Evolutionary conservation across 2,329 filamentous ascomycete genomes (phyloP).

Genomic region (Geoglossum cookeanum): DNA sequence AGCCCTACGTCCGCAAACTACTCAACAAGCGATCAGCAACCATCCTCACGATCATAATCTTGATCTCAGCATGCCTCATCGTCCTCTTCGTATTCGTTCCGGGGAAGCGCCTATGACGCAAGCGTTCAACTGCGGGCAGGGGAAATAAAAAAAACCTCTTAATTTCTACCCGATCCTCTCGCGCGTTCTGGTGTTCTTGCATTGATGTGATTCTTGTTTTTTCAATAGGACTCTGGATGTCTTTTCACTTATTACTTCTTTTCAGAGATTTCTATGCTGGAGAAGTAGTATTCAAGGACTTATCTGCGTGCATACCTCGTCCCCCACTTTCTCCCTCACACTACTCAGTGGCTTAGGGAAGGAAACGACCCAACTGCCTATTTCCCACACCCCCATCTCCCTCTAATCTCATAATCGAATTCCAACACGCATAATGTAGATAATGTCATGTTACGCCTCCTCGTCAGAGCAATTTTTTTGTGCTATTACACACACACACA

Average conservation of each 20-base stretch:
- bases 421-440: not conserved
- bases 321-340: not conserved
- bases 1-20: constrained; percentile 77
- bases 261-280: not conserved
- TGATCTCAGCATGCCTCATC: constrained; percentile 66
- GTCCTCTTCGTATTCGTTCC: constrained; percentile 90
- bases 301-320: not conserved
- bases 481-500: too few species aligned
- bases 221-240: not conserved
- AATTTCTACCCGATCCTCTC: not conserved
- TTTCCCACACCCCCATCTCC: not conserved
- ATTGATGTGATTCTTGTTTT: not conserved
- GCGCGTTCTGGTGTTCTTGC: not conserved
- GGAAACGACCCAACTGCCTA: not conserved
- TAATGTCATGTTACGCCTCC: not conserved
- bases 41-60: constrained; percentile 53
- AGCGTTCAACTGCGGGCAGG: not conserved
- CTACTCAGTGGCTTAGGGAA: not conserved
- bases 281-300: not conserved
- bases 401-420: not conserved
- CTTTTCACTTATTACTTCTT: not conserved
- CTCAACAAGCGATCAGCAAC: constrained; percentile 68
- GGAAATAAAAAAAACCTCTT: not conserved
- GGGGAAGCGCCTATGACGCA: constrained; percentile 50
- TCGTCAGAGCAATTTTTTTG: too few species aligned